Percentiles rank a stretch among this genome's conserved stretches.
Evolutionary conservation across 371 early-diverging fungal species (phyloP).

Genomic region (Mortierella sp.): DNA sequence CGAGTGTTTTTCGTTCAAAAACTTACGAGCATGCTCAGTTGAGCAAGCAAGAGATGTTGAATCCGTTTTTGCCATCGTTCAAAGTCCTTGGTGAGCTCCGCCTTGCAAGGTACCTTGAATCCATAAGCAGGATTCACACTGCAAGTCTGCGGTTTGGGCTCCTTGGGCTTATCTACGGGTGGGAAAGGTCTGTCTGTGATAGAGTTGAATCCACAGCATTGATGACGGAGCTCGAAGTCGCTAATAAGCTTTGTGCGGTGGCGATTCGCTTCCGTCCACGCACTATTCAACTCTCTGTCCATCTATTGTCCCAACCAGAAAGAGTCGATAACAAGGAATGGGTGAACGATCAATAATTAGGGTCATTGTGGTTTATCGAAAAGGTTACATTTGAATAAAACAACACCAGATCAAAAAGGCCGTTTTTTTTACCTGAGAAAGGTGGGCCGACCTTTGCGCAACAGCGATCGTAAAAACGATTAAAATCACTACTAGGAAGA

Average conservation of each 20-base stretch:
- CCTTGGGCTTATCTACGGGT: background rate
- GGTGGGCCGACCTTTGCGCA: slow-evolving; percentile 28
- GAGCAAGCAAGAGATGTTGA: slow-evolving; percentile 22
- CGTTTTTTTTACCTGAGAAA: slow-evolving; percentile 23
- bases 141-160: slow-evolving; percentile 2
- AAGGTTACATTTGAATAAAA: slow-evolving; percentile 3
- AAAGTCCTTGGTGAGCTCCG: slow-evolving; percentile 32
- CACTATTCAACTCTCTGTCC: slow-evolving; percentile 26
- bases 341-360: slow-evolving; percentile 1
- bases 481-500: slow-evolving; percentile 13
- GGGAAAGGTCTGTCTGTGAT: slow-evolving; percentile 23
- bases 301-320: slow-evolving; percentile 16
- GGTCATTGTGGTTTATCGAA: slow-evolving; percentile 4
- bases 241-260: slow-evolving; percentile 20
- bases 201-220: slow-evolving; percentile 26
- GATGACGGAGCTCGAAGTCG: slow-evolving; percentile 40
- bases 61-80: slow-evolving; percentile 38
- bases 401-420: background rate
- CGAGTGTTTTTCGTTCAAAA: slow-evolving; percentile 5
- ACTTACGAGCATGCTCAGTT: slow-evolving; percentile 27
- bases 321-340: slow-evolving; percentile 5
- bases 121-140: slow-evolving; percentile 10
- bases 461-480: slow-evolving; percentile 11
- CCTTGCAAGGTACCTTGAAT: slow-evolving; percentile 34
- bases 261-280: slow-evolving; percentile 18